Percentiles rank a stretch among this genome's conserved stretches.
Conservation (phyloP, 306 rosid species). For the Boehmeria nivea region DNA sequence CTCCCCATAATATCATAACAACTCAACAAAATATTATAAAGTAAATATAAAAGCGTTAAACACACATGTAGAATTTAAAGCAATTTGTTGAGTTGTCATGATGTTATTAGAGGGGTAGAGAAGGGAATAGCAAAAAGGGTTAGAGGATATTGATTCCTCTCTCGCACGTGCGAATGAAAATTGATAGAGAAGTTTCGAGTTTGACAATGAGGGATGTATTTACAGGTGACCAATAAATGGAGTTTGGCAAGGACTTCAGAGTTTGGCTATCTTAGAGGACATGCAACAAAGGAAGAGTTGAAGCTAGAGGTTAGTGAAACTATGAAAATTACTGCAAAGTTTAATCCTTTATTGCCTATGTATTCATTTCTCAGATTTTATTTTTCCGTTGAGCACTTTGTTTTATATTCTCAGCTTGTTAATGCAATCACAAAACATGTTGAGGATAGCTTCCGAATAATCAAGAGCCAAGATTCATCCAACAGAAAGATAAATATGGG, state of each 20-base stretch:
- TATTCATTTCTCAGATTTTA: no score
- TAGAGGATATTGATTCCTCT: no score
- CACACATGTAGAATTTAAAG: slow-evolving; percentile 13
- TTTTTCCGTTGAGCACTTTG: background rate
- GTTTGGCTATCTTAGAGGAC: slow-evolving; percentile 64
- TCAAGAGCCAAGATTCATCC: slow-evolving; percentile 25
- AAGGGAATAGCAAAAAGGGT: no score
- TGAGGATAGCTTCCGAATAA: slow-evolving; percentile 57
- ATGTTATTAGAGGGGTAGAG: no score
- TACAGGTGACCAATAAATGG: slow-evolving; percentile 44
- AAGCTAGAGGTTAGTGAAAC: slow-evolving; percentile 53
- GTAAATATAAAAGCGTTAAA: no score
- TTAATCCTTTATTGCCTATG: no score
- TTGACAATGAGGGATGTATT: background rate
- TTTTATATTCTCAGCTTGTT: slow-evolving; percentile 42
- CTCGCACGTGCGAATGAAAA: no score
- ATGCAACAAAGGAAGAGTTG: slow-evolving; percentile 48
- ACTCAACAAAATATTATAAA: no score
- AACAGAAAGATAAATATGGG: slow-evolving; percentile 8
- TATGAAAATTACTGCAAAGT: no score
- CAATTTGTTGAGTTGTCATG: no score
- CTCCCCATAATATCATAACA: no score
- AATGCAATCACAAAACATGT: slow-evolving; percentile 37
- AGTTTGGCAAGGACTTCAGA: slow-evolving; percentile 50
- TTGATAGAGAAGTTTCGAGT: background rate